phyloP scores from a whole-genome alignment of 805 yeast species.

The Ogataea minuta region DNA sequence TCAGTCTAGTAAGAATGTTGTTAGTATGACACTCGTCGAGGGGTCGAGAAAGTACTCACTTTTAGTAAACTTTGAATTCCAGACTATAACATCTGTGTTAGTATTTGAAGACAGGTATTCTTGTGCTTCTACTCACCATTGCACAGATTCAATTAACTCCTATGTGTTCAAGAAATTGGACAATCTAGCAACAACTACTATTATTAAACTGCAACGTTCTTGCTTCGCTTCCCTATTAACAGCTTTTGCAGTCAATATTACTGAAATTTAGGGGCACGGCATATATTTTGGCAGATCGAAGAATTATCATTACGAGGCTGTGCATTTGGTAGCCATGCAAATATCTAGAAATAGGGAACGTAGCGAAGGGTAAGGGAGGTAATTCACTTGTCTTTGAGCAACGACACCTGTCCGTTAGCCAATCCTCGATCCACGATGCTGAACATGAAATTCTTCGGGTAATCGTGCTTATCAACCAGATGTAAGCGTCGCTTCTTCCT shows the following conservation, averaged over 20 bases:
- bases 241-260: constrained; percentile 9
- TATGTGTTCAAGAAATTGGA: no score
- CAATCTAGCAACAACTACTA: not conserved
- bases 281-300: not conserved
- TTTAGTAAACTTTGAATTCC: constrained; percentile 72
- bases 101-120: not conserved
- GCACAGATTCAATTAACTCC: no score
- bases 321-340: no score
- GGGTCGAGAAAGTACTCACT: constrained; percentile 31
- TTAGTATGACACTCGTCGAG: not conserved
- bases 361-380: no score
- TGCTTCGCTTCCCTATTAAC: not conserved
- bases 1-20: constrained; percentile 57
- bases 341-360: no score
- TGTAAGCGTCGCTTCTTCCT: constrained; percentile 45
- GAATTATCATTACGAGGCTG: no score
- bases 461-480: constrained; percentile 48
- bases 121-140: constrained; percentile 1
- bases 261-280: constrained; percentile 2
- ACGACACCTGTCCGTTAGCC: not conserved
- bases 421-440: constrained; percentile 32
- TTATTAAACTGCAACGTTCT: not conserved
- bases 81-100: constrained; percentile 27
- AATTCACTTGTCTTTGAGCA: not conserved
- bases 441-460: constrained; percentile 38